phyloP scores from a whole-genome alignment of 192 early-diverging fungal genomes.

The Geranomyces variabilis region DNA sequence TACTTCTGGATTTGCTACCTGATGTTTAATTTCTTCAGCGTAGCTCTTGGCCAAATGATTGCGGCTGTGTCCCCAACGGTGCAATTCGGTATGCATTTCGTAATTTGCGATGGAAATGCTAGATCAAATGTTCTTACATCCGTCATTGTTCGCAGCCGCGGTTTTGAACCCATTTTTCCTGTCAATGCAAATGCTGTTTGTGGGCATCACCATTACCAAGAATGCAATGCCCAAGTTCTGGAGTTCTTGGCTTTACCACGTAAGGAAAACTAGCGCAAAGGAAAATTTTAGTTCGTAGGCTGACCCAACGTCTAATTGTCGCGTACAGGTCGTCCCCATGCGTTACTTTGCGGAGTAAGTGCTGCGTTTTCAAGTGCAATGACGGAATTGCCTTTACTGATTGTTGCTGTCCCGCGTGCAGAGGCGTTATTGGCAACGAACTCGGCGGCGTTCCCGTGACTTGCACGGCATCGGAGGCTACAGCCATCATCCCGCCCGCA shows the following conservation, averaged over 20 bases:
- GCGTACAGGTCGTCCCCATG: conserved; percentile 60
- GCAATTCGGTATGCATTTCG: neutral
- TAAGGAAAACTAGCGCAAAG: too few species aligned
- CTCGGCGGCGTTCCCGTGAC: conserved; percentile 49
- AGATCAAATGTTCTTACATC: neutral
- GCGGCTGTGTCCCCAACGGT: conserved; percentile 67
- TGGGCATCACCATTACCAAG: conserved; percentile 64
- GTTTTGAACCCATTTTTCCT: conserved; percentile 72
- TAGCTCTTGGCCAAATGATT: conserved; percentile 73
- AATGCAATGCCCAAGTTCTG: conserved; percentile 68
- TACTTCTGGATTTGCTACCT: conserved; percentile 71
- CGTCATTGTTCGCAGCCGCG: conserved; percentile 14
- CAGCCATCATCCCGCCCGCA: conserved; percentile 55
- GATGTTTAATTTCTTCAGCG: conserved; percentile 65
- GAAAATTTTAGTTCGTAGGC: too few species aligned
- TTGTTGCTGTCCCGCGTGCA: too few species aligned
- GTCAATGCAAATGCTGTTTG: conserved; percentile 69
- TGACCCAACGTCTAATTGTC: too few species aligned
- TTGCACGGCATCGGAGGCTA: conserved; percentile 58
- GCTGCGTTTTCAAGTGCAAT: too few species aligned
- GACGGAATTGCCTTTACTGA: too few species aligned
- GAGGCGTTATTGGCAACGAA: conserved; percentile 51
- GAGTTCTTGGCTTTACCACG: conserved; percentile 71
- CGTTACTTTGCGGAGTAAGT: conserved; percentile 64
- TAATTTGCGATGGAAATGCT: too few species aligned